Base-by-base conservation (phyloP, 2,329 filamentous ascomycete genomes). In the Ophiostoma fasciatum region DNA sequence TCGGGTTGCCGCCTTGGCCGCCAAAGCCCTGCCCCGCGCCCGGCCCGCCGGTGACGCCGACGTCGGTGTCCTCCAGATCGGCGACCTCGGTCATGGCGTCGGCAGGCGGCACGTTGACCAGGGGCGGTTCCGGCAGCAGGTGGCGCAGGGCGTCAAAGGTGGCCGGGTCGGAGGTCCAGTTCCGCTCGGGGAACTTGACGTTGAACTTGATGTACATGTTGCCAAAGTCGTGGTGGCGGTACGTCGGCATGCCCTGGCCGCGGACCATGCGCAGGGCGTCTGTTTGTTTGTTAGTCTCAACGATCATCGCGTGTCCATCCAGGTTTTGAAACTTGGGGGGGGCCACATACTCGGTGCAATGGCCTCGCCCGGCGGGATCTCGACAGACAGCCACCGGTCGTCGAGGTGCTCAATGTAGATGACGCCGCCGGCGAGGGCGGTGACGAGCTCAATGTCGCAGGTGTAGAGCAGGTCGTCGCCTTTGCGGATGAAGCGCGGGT, bases 191-290 rank as follows among this genome's bases (percentile, higher is more conserved):
- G 71, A 98, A 96, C 63, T 93, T 94, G 62, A 98, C 85, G 52
- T 82, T 78, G 64, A 98, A 98, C 56, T 93, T 84, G 53, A 98
- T 85, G 66, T 90, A 98, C 49, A 98, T 68, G 63, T 98, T 94
- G 52, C 90, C 90, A 54, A 73, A 77, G 60, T 96, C 82, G 67
- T 98, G 90, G 60, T 96, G 90, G 50, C 90, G 77, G 60, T 75
- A 81, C 4, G 90, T 92, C 28, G 90, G 90, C 90, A 98, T 98
- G 57, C 90, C 90, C 62, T 98, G 90, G 46, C 85, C 87, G 46
- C 83, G 82, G 51, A 98, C 78, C 60, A 94, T 81, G 67, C 94
- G 96, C 56, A 96, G 73, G 47, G 83, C 68, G 48, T 82, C 90
- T 94, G 49, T 37, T 38, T 94, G 49, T 37, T 38, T 8, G 13